These are phyloP conservation scores for Cladorrhinum sp. DNA, from an alignment of 2,329 filamentous ascomycete species.

Conservation along the genomic window DNA sequence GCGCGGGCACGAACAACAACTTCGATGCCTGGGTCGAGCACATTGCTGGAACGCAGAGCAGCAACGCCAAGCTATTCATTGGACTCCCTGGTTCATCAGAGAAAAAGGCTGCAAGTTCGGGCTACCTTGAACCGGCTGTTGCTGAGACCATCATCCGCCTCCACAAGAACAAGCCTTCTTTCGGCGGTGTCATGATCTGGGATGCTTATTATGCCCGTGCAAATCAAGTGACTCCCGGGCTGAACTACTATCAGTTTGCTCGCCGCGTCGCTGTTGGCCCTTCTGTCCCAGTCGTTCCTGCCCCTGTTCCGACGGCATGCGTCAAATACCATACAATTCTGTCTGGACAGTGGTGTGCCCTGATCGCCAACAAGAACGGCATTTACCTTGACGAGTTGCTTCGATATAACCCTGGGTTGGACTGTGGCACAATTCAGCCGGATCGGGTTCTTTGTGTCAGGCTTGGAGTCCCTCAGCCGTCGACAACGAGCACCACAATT, in stretches of 20 bases:
- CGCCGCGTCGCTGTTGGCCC: constrained; percentile 20
- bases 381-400: constrained; percentile 13
- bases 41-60: constrained; percentile 33
- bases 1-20: constrained; percentile 39
- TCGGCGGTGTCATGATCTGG: constrained; percentile 37
- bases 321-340: constrained; percentile 17
- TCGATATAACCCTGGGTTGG: constrained; percentile 17
- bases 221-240: constrained; percentile 16
- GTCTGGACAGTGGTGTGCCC: constrained; percentile 18
- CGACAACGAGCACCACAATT: constrained; percentile 8
- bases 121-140: constrained; percentile 28
- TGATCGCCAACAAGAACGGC: constrained; percentile 17
- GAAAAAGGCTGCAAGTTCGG: constrained; percentile 21
- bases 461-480: constrained; percentile 10
- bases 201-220: constrained; percentile 28
- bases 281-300: constrained; percentile 10
- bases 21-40: constrained; percentile 36
- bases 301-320: constrained; percentile 17
- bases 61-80: constrained; percentile 38
- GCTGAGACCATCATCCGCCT: constrained; percentile 26
- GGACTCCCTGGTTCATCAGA: constrained; percentile 35
- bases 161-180: constrained; percentile 28
- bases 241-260: constrained; percentile 27
- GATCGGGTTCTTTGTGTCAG: constrained; percentile 20
- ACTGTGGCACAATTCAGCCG: neutral